Evolutionary conservation across 2,329 filamentous ascomycete species (phyloP).

Genomic region (Ophiognomonia clavigignenti-juglandacearum): DNA sequence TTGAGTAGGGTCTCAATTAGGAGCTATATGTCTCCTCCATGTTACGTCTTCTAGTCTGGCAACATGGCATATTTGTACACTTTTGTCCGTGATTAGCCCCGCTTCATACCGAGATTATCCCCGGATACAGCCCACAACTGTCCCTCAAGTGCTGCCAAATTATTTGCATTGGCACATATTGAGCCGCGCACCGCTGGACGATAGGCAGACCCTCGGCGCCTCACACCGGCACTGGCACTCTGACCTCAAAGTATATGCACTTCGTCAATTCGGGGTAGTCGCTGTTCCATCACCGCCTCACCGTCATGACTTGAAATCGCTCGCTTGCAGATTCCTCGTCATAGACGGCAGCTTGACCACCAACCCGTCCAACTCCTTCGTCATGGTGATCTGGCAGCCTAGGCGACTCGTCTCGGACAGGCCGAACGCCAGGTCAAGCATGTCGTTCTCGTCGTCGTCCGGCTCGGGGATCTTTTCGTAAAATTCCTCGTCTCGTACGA

Average conservation of each 20-base stretch:
- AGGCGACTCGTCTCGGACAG: slow-evolving; percentile 79
- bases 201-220: no score
- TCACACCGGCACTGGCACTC: not conserved
- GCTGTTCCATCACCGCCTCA: no score
- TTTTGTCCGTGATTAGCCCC: no score
- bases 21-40: slow-evolving; percentile 3
- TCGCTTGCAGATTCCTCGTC: slow-evolving; percentile 94
- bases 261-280: no score
- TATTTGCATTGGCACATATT: no score
- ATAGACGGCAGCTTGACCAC: slow-evolving; percentile 82
- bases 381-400: slow-evolving; percentile 91
- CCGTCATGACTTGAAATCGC: slow-evolving; percentile 63
- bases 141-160: no score
- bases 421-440: slow-evolving; percentile 87
- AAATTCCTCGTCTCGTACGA: slow-evolving; percentile 67
- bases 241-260: no score
- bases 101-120: no score
- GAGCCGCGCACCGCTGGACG: no score
- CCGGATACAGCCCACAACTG: no score
- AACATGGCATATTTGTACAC: slow-evolving; percentile 7
- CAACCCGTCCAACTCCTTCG: slow-evolving; percentile 80
- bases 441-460: slow-evolving; percentile 74
- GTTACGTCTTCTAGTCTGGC: not conserved
- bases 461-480: slow-evolving; percentile 74
- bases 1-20: slow-evolving; percentile 13